Evolutionary conservation across 202 grass and related monocot genomes (phyloP).

Genomic region (Carex sylvatica): DNA sequence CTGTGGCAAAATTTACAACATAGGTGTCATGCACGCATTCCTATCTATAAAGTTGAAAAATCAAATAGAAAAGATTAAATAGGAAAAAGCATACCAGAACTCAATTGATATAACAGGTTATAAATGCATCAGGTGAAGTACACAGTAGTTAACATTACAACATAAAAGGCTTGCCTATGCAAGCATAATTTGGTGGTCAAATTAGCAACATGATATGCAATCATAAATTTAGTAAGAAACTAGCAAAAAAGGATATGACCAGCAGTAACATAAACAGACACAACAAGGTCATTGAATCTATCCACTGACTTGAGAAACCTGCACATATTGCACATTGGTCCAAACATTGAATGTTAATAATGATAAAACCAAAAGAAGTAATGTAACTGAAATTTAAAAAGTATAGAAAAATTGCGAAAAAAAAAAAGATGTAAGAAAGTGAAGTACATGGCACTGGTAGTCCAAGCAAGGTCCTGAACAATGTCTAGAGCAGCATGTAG

Average conservation of each 20-base stretch:
- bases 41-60: background rate
- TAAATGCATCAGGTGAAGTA: background rate
- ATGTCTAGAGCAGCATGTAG: conserved; percentile 74
- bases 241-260: conserved; percentile 75
- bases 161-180: background rate
- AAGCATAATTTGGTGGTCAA: background rate
- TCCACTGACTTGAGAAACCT: conserved; percentile 93
- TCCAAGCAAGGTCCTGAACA: conserved; percentile 83
- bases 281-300: conserved; percentile 87
- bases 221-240: background rate
- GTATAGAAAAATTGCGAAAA: background rate
- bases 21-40: background rate
- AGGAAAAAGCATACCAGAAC: background rate
- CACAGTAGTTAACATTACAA: background rate
- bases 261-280: conserved; percentile 89
- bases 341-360: background rate
- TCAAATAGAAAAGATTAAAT: background rate
- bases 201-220: too few species aligned
- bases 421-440: background rate
- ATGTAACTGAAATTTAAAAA: background rate
- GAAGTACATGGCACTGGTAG: conserved; percentile 67
- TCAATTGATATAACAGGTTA: background rate
- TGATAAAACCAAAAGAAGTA: conserved; percentile 10
- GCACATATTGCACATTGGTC: background rate
- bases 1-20: background rate